These are phyloP conservation scores for Ganoderma multipileum DNA, from an alignment of 1,284 basidiomycete genomes.

Conservation along the genomic window DNA sequence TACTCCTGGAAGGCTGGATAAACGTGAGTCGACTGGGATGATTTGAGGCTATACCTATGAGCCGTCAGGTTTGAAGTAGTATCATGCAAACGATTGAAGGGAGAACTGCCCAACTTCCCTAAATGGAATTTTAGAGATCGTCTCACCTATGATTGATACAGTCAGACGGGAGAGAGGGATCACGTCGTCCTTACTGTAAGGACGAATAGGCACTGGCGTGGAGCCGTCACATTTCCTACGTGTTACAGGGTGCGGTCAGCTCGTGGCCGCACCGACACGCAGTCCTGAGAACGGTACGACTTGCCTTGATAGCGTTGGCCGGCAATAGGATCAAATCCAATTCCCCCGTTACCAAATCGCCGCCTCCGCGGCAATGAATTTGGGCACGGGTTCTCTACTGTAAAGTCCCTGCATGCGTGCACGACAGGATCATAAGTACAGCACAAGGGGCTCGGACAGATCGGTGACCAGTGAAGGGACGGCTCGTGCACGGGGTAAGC, in stretches of 20 bases:
- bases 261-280: neutral
- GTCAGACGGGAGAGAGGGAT: slow-evolving; percentile 49
- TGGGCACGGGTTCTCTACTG: slow-evolving; percentile 22
- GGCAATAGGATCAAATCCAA: slow-evolving; percentile 38
- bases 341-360: slow-evolving; percentile 38
- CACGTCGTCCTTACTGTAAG: slow-evolving; percentile 42
- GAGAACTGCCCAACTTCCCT: slow-evolving; percentile 45
- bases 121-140: slow-evolving; percentile 44
- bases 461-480: slow-evolving; percentile 27
- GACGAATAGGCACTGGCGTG: slow-evolving; percentile 44
- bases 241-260: neutral
- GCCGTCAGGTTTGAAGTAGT: slow-evolving; percentile 30
- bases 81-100: slow-evolving; percentile 38
- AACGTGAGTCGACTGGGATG: no score
- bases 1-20: slow-evolving; percentile 39
- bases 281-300: neutral
- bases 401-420: slow-evolving; percentile 36
- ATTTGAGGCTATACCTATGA: neutral
- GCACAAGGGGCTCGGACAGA: slow-evolving; percentile 31
- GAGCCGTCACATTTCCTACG: slow-evolving; percentile 47
- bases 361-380: slow-evolving; percentile 27
- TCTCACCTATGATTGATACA: slow-evolving; percentile 38
- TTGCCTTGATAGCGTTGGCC: slow-evolving; percentile 27
- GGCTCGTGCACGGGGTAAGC: slow-evolving; percentile 37
- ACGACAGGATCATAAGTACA: slow-evolving; percentile 37